These are phyloP conservation scores for Beauveria brongniartii DNA, from an alignment of 2,329 filamentous ascomycete genomes.

Conservation along the genomic window DNA sequence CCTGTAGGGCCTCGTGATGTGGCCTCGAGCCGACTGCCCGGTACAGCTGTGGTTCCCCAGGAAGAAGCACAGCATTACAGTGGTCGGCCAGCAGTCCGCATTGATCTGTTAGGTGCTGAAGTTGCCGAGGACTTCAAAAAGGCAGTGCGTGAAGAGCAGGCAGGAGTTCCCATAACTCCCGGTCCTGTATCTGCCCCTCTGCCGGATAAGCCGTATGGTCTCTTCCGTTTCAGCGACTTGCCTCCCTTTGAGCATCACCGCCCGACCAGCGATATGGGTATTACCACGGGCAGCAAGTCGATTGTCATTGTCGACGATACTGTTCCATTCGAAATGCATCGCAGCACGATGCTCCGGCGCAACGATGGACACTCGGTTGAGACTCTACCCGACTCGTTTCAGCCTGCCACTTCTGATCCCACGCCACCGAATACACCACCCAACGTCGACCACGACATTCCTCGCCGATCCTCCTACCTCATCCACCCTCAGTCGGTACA, in stretches of 20 bases:
- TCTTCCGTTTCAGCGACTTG: slow-evolving; percentile 27
- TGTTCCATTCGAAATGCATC: slow-evolving; percentile 37
- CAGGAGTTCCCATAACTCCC: slow-evolving; percentile 16
- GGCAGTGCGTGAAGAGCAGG: slow-evolving; percentile 57
- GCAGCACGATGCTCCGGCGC: slow-evolving; percentile 44
- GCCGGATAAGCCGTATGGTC: slow-evolving; percentile 35
- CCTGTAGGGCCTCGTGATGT: slow-evolving; percentile 43
- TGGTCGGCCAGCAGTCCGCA: slow-evolving; percentile 50
- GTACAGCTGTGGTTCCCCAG: slow-evolving; percentile 53
- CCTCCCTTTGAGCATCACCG: slow-evolving; percentile 26
- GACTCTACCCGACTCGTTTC: slow-evolving; percentile 44
- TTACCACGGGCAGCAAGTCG: slow-evolving; percentile 78
- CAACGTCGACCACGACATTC: slow-evolving; percentile 31
- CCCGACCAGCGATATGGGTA: slow-evolving; percentile 44
- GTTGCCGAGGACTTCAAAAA: slow-evolving; percentile 72
- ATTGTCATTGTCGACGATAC: slow-evolving; percentile 80
- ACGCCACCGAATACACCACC: slow-evolving; percentile 57
- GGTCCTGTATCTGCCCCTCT: slow-evolving; percentile 21
- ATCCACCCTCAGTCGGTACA: slow-evolving; percentile 39
- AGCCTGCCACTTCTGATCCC: slow-evolving; percentile 40
- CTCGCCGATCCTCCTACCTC: slow-evolving; percentile 47
- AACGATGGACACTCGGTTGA: slow-evolving; percentile 39
- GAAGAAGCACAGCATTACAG: slow-evolving; percentile 36
- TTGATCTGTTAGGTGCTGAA: slow-evolving; percentile 75
- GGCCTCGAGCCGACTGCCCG: slow-evolving; percentile 50